These are phyloP conservation scores for Eucalyptus sideroxylon DNA, from an alignment of 345 rosid species.

Conservation along the genomic window DNA sequence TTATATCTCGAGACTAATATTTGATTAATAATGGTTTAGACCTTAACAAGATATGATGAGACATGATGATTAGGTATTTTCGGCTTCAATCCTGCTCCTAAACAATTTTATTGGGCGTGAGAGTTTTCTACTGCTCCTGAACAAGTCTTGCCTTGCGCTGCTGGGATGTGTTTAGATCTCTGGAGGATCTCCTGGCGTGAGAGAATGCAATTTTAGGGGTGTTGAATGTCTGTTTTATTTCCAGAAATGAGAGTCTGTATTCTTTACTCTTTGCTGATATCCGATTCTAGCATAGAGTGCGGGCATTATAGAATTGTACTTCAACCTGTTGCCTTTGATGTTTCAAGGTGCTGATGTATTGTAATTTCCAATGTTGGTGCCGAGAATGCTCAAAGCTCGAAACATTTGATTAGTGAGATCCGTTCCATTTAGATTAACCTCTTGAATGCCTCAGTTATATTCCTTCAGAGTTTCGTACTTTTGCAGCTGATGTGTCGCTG, in stretches of 20 bases:
- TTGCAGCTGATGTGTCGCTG: conserved; percentile 66
- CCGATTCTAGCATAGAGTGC: not conserved
- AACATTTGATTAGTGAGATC: not conserved
- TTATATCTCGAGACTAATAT: not conserved
- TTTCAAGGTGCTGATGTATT: not conserved
- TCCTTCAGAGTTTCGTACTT: conserved; percentile 60
- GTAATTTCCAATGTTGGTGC: not conserved
- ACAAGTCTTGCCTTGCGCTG: not conserved
- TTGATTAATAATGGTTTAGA: not conserved
- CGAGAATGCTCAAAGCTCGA: not conserved
- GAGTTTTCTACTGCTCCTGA: not conserved
- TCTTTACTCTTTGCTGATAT: not conserved
- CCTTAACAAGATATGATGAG: too few species aligned
- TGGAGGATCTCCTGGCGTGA: not conserved
- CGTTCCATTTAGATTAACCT: conserved; percentile 44
- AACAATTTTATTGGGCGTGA: not conserved
- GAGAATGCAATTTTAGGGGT: not conserved
- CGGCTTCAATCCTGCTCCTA: not conserved
- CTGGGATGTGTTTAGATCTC: not conserved
- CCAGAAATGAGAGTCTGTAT: not conserved
- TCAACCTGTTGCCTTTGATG: not conserved
- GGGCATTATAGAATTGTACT: not conserved
- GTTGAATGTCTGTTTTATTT: too few species aligned
- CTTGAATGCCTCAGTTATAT: conserved; percentile 66
- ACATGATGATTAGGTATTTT: not conserved